phyloP scores from a whole-genome alignment of 2,329 filamentous ascomycete species.

The Coniochaeta sp. region DNA sequence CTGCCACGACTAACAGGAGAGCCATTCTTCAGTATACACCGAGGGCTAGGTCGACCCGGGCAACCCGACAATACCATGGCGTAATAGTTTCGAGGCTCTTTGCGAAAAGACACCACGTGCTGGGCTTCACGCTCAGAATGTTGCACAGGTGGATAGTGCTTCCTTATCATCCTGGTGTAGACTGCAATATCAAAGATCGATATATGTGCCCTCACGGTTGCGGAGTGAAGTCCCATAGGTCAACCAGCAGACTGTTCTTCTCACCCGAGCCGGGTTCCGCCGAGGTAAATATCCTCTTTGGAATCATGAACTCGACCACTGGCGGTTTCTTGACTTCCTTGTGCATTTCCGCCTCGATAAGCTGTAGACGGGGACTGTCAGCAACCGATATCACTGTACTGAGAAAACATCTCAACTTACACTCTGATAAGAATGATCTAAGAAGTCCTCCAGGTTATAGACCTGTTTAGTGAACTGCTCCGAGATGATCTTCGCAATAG shows the following conservation, averaged over 20 bases:
- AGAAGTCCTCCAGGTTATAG: conserved; percentile 94
- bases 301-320: conserved; percentile 90
- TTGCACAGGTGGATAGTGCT: neutral
- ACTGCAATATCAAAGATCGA: neutral
- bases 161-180: neutral
- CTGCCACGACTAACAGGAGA: neutral
- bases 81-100: neutral
- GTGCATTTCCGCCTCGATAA: conserved; percentile 75
- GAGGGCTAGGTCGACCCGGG: neutral
- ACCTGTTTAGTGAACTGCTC: conserved; percentile 96
- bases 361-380: conserved; percentile 38
- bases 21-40: neutral
- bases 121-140: neutral
- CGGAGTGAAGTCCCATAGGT: conserved; percentile 49
- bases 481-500: conserved; percentile 84
- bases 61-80: neutral
- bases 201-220: neutral
- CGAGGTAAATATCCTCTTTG: conserved; percentile 67
- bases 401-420: conserved; percentile 37
- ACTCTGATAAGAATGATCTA: conserved; percentile 85
- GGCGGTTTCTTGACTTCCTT: conserved; percentile 81
- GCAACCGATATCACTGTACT: conserved; percentile 6
- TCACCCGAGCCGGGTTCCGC: conserved; percentile 38
- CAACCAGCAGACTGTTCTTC: conserved; percentile 49
- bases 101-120: neutral